These are phyloP conservation scores for Hygrophila difformis DNA, from an alignment of 257 asterid genomes.

Conservation along the genomic window DNA sequence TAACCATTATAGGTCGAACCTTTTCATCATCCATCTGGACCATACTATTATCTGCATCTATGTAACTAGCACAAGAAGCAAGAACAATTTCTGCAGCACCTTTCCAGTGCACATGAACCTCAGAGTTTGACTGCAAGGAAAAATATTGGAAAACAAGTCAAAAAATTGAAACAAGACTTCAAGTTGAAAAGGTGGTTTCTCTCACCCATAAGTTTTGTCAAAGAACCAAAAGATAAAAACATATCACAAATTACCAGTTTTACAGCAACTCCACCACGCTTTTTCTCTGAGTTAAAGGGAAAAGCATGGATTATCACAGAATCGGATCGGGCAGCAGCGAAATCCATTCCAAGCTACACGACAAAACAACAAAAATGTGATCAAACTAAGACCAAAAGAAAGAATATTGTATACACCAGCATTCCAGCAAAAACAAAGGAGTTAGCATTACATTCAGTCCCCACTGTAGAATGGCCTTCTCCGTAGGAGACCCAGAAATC, in stretches of 20 bases:
- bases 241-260: constrained; percentile 43
- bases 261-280: constrained; percentile 88
- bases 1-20: constrained; percentile 23
- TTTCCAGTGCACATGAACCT: constrained; percentile 64
- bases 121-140: constrained; percentile 37
- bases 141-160: no score
- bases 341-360: constrained; percentile 84
- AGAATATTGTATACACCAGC: constrained; percentile 1
- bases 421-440: constrained; percentile 11
- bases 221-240: neutral
- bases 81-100: constrained; percentile 80
- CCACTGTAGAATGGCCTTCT: constrained; percentile 93
- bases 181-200: no score
- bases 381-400: constrained; percentile 7
- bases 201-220: no score
- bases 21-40: constrained; percentile 42
- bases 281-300: constrained; percentile 93
- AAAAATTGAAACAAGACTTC: no score
- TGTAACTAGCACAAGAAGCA: constrained; percentile 43
- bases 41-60: constrained; percentile 43
- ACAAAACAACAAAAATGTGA: constrained; percentile 9
- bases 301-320: constrained; percentile 76
- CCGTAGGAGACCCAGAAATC: constrained; percentile 94
- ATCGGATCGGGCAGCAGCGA: constrained; percentile 41
- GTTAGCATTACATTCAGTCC: constrained; percentile 55